Evolutionary conservation across 306 rosid genomes (phyloP).

Genomic region (Medicago lupulina): DNA sequence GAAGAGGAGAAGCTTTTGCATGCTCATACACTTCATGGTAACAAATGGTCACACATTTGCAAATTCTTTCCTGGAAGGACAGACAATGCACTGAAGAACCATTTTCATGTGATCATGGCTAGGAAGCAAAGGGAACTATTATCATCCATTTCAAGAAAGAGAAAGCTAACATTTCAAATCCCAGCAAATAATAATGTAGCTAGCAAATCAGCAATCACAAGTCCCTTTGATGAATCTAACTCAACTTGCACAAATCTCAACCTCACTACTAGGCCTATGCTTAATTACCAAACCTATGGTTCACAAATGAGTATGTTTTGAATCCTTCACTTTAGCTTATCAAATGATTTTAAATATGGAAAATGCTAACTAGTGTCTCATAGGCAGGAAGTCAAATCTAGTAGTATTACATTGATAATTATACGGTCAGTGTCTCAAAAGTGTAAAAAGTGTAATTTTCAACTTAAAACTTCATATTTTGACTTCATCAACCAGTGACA

Average conservation of each 20-base stretch:
- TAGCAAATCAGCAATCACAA: conserved; percentile 57
- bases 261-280: conserved; percentile 41
- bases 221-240: conserved; percentile 57
- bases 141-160: conserved; percentile 52
- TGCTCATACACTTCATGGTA: conserved; percentile 72
- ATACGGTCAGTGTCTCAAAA: too few relatives aligned
- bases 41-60: conserved; percentile 84
- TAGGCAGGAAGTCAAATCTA: too few relatives aligned
- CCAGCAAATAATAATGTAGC: conserved; percentile 44
- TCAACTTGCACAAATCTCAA: conserved; percentile 69
- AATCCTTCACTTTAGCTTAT: background rate
- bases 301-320: conserved; percentile 50
- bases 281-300: conserved; percentile 31
- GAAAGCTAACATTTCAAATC: conserved; percentile 41
- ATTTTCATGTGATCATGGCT: conserved; percentile 85
- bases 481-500: too few relatives aligned
- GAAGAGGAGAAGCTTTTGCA: conserved; percentile 69
- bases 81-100: conserved; percentile 84
- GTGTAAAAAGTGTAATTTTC: too few relatives aligned
- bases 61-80: conserved; percentile 82
- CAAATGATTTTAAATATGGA: too few relatives aligned
- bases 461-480: too few relatives aligned
- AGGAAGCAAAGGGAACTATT: conserved; percentile 62
- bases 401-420: too few relatives aligned
- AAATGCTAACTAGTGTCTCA: too few relatives aligned